Percentiles rank a stretch among this genome's conserved stretches.
Evolutionary conservation across 305 asterid species (phyloP).

Genomic region (Salvia sclarea): DNA sequence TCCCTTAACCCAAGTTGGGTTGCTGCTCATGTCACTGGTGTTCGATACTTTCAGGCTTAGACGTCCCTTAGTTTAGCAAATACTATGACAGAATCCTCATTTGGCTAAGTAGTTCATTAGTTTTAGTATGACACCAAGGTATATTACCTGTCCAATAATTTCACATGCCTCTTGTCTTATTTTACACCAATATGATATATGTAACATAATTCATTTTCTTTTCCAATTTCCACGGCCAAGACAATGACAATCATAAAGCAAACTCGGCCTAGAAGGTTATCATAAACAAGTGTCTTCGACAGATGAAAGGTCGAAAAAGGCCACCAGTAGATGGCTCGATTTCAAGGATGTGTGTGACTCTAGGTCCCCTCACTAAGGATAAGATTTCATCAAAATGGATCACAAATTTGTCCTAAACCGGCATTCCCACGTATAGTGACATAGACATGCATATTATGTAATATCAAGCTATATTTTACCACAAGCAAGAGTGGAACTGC

Average conservation of each 20-base stretch:
- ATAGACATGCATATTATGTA: neutral
- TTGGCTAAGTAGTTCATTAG: neutral
- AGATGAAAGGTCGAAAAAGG: constrained; percentile 37
- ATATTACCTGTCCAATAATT: neutral
- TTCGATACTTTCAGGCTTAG: no score
- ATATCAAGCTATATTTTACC: constrained; percentile 47
- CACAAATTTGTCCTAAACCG: constrained; percentile 25
- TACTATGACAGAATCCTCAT: neutral
- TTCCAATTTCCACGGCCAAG: neutral
- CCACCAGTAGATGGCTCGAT: constrained; percentile 30
- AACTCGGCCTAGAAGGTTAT: constrained; percentile 34
- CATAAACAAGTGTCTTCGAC: constrained; percentile 31
- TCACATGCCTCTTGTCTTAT: neutral
- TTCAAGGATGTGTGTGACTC: constrained; percentile 27
- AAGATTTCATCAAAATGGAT: constrained; percentile 36
- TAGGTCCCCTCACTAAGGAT: constrained; percentile 34
- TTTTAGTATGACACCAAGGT: neutral
- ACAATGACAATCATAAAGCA: constrained; percentile 33
- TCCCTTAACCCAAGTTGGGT: no score
- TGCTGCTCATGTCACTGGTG: no score
- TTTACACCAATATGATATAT: neutral
- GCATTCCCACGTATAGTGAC: no score
- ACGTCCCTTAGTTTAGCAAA: neutral
- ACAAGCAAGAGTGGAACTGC: constrained; percentile 59
- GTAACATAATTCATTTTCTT: neutral